Evolutionary conservation across 352 stramenopile species (phyloP), one percentile per base, ranked within the genome.

Genomic region (Phytopythium ostracodes): DNA sequence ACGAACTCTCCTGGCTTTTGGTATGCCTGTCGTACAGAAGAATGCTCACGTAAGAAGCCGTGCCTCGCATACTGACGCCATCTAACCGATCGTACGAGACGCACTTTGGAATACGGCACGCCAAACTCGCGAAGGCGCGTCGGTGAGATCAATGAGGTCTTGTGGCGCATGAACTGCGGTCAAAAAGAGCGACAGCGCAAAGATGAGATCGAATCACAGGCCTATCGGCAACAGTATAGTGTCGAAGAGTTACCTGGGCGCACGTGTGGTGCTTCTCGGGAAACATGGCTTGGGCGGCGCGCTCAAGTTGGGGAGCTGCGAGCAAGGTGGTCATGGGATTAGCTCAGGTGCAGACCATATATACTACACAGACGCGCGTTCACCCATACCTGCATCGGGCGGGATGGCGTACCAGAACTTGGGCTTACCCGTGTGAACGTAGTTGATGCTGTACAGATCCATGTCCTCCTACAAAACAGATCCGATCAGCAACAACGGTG

Each of bases 361-460:
- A n/a, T n/a, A n/a, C n/a, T n/a, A n/a, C n/a, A n/a, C n/a, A n/a
- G n/a, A n/a, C n/a, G n/a, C n/a, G n/a, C n/a, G n/a, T n/a, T n/a
- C n/a, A n/a, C n/a, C n/a, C n/a, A n/a, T 70, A 87, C 77, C 83
- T 59, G 78, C 70, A 43, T 79, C 62, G 27, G 91, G 89, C 50
- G 89, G 90, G 4, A 98, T 77, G 1, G 77, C 77, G 68, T 98
- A 98, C 93, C 93, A 98, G 66, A 95, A 96, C 73, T 98, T 98
- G 50, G 91, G 88, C 24, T 89, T 93, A 42, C 93, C 93, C 11
- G 74, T 88, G 76, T 98, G 93, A 14, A 98, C 44, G 67, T 97
- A 98, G 73, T 98, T 98, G 68, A 98, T 97, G 50, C 87, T 97
- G 72, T 91, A 97, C 9, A 98, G 67, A 65, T 98, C 93, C 77